phyloP scores from a whole-genome alignment of 129 eudicot species.

The Cynara cardunculus region DNA sequence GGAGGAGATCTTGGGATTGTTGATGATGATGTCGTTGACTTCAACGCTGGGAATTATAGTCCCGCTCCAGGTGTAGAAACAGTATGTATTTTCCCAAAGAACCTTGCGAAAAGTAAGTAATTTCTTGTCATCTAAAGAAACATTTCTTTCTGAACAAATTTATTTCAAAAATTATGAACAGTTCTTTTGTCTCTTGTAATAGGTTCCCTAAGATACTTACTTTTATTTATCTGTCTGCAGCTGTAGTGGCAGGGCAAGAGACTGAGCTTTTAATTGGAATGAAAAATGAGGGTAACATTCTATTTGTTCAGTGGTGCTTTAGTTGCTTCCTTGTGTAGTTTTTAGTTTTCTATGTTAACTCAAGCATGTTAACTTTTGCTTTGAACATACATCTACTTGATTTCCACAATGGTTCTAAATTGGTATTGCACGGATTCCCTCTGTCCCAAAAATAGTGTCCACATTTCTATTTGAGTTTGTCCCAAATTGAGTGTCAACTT shows the following conservation, averaged over 20 bases:
- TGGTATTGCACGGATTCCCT: background rate
- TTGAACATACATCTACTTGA: background rate
- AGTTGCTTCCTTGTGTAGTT: background rate
- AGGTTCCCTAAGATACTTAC: background rate
- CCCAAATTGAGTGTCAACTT: background rate
- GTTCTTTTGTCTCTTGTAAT: background rate
- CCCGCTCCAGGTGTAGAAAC: conserved; percentile 92
- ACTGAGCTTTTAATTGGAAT: conserved; percentile 77
- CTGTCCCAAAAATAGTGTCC: background rate
- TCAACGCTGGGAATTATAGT: conserved; percentile 51
- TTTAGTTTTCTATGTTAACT: background rate
- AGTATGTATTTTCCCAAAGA: conserved; percentile 84
- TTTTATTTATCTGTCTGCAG: conserved; percentile 36
- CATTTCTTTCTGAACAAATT: background rate
- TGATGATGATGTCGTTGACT: conserved; percentile 75
- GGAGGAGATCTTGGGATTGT: conserved; percentile 81
- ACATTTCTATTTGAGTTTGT: background rate
- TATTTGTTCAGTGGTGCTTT: background rate
- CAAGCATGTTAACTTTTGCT: background rate
- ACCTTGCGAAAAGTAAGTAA: conserved; percentile 56
- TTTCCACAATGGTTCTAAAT: background rate
- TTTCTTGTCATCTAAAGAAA: background rate
- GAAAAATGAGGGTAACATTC: conserved; percentile 75
- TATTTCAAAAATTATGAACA: background rate
- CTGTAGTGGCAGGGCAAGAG: conserved; percentile 77